Evolutionary conservation across 176 grass and related monocot genomes (phyloP), one percentile per base, ranked within the genome.

Genomic region (Oryza officinalis): DNA sequence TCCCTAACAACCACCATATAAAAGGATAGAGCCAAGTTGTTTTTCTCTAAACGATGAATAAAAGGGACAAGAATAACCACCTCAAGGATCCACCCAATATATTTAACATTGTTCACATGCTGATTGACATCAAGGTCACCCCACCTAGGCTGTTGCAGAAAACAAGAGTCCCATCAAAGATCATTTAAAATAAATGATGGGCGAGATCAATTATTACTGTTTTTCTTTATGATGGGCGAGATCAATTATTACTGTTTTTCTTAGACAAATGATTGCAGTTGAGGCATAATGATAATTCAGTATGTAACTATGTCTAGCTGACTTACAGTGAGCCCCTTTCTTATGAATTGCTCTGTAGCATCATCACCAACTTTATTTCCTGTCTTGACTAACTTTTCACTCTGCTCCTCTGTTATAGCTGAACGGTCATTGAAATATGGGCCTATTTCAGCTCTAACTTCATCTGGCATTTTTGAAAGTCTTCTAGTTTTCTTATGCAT

Each of bases 51-150:
- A 61, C 20, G 3, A 61, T 23, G 22, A 59, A 61, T 22, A 44
- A 27, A 30, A 13, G 10, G 8, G 12, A 11, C 0, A 14, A 67
- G 40, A 12, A 76, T 61, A 86, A 76, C 70, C 87, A 99, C 97
- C 97, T 99, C 97, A 71, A 99, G 86, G 76, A 99, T 99, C 97
- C 97, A 99, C 33, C 97, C 97, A 78, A 99, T 92, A 83, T 99
- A 99, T 72, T 99, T 99, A 44, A 99, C 97, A 79, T 99, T 99
- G 73, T 99, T 99, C 88, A 99, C 97, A 70, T 99, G 97, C 81
- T 99, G 97, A 77, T 99, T 99, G 35, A 99, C 88, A 68, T 99
- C 97, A 73, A 99, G 81, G 88, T 99, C 97, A 22, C 86, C 91
- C 97, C 97, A 99, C 72, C 75, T 94, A 80, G 97, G 97, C 97